A percentile compares a stretch with the other conserved stretches of the same genome.
Conservation (phyloP, 2,329 filamentous ascomycete genomes). For the Phyllosticta paracitricarpa region DNA sequence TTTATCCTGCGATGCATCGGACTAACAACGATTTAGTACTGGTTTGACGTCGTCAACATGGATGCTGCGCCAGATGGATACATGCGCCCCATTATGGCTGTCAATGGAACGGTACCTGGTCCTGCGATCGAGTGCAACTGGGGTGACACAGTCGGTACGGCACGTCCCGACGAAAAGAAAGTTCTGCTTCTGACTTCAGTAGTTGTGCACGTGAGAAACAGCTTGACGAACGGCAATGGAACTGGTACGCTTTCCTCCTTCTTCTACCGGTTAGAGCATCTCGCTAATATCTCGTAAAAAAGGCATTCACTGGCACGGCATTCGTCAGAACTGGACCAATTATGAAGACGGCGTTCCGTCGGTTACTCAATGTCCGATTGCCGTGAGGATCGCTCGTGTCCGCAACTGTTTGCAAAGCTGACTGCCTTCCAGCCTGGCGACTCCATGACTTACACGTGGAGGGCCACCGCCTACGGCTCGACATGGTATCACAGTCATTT, state of each 20-base stretch:
- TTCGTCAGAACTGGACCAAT: conserved; percentile 57
- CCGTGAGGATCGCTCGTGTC: conserved; percentile 11
- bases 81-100: conserved; percentile 59
- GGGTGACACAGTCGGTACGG: conserved; percentile 41
- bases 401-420: no score
- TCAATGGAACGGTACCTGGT: conserved; percentile 68
- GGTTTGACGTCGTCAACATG: conserved; percentile 44
- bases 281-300: conserved; percentile 16
- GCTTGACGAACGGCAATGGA: conserved; percentile 47
- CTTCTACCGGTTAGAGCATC: no score
- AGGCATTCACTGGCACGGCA: conserved; percentile 60
- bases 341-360: conserved; percentile 62
- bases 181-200: not conserved
- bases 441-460: conserved; percentile 33
- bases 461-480: conserved; percentile 44
- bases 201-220: conserved; percentile 49
- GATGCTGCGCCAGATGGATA: conserved; percentile 57
- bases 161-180: not conserved
- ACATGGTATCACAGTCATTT: conserved; percentile 54
- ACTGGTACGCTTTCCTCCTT: conserved; percentile 18
- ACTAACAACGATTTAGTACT: conserved; percentile 35
- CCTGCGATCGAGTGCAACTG: conserved; percentile 54
- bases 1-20: conserved; percentile 17
- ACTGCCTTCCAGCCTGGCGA: conserved; percentile 11
- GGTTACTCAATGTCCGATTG: conserved; percentile 59